Percentiles rank a stretch among this genome's conserved stretches.
phyloP scores from a whole-genome alignment of 805 yeast species.

The Nakazawaea peltata region DNA sequence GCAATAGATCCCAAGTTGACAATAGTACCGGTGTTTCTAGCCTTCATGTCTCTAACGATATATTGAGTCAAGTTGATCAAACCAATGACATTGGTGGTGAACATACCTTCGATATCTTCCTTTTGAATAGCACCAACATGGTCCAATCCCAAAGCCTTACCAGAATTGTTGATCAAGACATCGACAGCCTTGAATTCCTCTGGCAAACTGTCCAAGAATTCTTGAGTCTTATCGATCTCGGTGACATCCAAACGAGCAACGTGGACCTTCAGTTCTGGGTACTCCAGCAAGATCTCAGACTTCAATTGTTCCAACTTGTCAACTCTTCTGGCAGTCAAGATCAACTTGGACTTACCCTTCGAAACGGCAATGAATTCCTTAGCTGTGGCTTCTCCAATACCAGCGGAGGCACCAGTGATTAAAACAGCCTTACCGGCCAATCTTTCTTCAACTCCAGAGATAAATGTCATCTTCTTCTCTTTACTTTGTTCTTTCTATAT shows the following conservation, averaged over 20 bases:
- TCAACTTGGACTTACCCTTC: conserved; percentile 59
- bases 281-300: conserved; percentile 35
- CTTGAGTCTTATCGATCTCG: conserved; percentile 38
- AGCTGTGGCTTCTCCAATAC: conserved; percentile 42
- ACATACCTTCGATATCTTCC: conserved; percentile 33
- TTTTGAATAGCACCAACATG: conserved; percentile 30
- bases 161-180: conserved; percentile 57
- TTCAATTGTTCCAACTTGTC: conserved; percentile 49
- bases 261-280: conserved; percentile 37
- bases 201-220: conserved; percentile 47
- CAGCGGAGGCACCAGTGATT: conserved; percentile 40
- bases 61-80: conserved; percentile 37
- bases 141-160: conserved; percentile 35
- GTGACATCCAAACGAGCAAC: conserved; percentile 51
- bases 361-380: conserved; percentile 46
- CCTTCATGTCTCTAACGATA: conserved; percentile 31
- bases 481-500: no score
- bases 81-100: conserved; percentile 39
- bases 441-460: conserved; percentile 10
- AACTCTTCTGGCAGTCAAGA: conserved; percentile 72
- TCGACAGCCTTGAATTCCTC: conserved; percentile 50
- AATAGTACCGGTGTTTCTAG: conserved; percentile 43
- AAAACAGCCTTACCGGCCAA: conserved; percentile 14
- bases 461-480: conserved; percentile 7
- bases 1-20: conserved; percentile 65